Percentiles rank a stretch among this genome's conserved stretches.
phyloP scores from a whole-genome alignment of 2,329 filamentous ascomycete species.

The Phyllosticta citriasiana region DNA sequence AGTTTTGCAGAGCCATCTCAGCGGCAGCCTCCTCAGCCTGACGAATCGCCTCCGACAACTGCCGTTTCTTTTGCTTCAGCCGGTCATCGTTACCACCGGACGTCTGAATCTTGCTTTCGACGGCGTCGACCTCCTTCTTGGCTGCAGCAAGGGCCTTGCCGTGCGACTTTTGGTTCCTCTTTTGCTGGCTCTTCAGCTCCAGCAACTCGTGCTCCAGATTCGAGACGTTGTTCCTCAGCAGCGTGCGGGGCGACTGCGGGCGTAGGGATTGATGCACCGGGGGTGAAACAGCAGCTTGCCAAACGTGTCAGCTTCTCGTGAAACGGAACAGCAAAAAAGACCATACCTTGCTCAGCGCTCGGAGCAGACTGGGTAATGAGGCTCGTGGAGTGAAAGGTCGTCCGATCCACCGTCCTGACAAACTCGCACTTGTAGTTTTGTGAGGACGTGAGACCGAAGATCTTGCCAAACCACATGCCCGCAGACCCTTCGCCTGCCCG shows the following conservation, averaged over 20 bases:
- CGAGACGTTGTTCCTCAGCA: conserved; percentile 65
- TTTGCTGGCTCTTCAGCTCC: conserved; percentile 59
- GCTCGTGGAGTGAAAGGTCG: conserved; percentile 61
- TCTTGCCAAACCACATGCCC: conserved; percentile 58
- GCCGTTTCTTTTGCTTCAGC: conserved; percentile 62
- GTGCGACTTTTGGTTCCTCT: conserved; percentile 64
- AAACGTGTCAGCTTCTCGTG: conserved; percentile 1
- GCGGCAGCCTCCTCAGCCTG: conserved; percentile 55
- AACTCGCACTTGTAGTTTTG: conserved; percentile 75
- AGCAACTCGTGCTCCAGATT: conserved; percentile 60
- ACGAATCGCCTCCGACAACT: conserved; percentile 64
- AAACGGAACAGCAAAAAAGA: neutral
- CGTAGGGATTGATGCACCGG: conserved; percentile 53
- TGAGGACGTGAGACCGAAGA: conserved; percentile 57
- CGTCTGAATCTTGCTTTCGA: conserved; percentile 54
- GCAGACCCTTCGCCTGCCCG: conserved; percentile 35
- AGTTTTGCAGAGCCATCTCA: conserved; percentile 50
- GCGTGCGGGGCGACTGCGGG: conserved; percentile 67
- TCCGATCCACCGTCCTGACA: conserved; percentile 55
- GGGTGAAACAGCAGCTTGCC: conserved; percentile 26
- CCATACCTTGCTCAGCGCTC: conserved; percentile 46
- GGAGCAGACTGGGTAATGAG: conserved; percentile 56
- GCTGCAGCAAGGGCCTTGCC: conserved; percentile 57
- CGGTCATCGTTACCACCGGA: conserved; percentile 67
- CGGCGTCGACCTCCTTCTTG: conserved; percentile 63